Base-by-base conservation (phyloP, 192 early-diverging fungal species). In the Diversispora epigaea region DNA sequence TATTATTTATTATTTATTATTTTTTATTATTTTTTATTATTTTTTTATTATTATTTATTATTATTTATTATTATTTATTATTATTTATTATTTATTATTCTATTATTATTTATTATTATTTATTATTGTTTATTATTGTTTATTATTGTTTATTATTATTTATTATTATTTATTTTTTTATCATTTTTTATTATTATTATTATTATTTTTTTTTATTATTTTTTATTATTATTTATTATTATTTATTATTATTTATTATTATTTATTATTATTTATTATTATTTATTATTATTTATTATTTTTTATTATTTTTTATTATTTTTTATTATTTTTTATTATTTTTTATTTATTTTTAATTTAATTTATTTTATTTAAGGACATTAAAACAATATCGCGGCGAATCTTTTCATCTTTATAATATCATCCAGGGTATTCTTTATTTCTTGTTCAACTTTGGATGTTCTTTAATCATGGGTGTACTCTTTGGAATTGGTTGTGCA, bases 361-460 rank as follows among this genome's bases (percentile, higher is more conserved):
- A 41, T 21, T n/a, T 60, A 68, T 71, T 17, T 4, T 68, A 11
- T 17, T 17, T 11, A 54, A 92, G 90, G 61, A 93, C 92, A 0
- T 78, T 96, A 52, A 90, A 91, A 55, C 83, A 89, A 73, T 92
- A 94, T 77, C 85, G 90, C 2, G 93, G 90, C 19, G 84, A 89
- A 62, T 89, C 90, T 6, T 80, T 97, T 73, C 86, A 90, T 70
- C 49, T 90, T 1, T 77, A 80, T 0, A 91, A 90, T 45, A 80
- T 93, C 9, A 76, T 87, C 14, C 83, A 83, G 11, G 89, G 89
- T 77, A 81, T 91, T 32, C 80, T 84, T 41, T 85, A 87, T 32
- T 99, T 99, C 73, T 83, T 95, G 63, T 86, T 88, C 61, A 91
- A 95, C 17, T 97, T 99, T 80, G 76, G 79, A 10, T 92, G 91